These are phyloP conservation scores for Dioscorea alata DNA, from an alignment of 106 monocot species.

Conservation along the genomic window DNA sequence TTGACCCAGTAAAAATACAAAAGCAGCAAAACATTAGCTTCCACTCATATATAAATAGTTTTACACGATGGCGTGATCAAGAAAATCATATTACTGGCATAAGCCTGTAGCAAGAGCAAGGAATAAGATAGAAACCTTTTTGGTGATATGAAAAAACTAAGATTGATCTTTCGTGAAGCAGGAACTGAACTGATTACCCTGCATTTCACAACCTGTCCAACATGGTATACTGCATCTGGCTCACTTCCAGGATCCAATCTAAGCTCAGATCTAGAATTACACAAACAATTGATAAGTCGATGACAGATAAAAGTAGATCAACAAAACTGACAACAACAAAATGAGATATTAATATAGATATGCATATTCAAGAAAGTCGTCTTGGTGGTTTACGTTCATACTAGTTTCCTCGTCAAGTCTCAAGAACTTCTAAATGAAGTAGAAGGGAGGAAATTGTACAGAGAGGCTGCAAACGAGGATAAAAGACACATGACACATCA, in stretches of 20 bases:
- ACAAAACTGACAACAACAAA: no score
- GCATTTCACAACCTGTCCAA: slow-evolving; percentile 96
- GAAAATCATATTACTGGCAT: neutral
- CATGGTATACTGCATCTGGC: slow-evolving; percentile 57
- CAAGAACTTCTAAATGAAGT: no score
- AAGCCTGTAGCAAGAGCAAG: neutral
- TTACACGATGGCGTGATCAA: neutral
- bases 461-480: neutral
- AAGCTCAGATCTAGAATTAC: slow-evolving; percentile 68
- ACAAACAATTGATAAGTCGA: no score
- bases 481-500: neutral
- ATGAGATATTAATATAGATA: no score
- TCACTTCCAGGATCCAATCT: slow-evolving; percentile 76
- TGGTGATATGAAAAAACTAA: slow-evolving; percentile 67
- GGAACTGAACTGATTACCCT: slow-evolving; percentile 58
- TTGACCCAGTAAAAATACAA: neutral
- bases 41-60: neutral
- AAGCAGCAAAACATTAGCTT: neutral
- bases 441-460: no score
- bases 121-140: slow-evolving; percentile 50
- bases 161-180: slow-evolving; percentile 55
- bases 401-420: no score
- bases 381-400: no score
- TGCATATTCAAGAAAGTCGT: no score
- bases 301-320: no score